phyloP scores from a whole-genome alignment of 805 yeast genomes.

The Sugiyamaella boreocaroliniensis region DNA sequence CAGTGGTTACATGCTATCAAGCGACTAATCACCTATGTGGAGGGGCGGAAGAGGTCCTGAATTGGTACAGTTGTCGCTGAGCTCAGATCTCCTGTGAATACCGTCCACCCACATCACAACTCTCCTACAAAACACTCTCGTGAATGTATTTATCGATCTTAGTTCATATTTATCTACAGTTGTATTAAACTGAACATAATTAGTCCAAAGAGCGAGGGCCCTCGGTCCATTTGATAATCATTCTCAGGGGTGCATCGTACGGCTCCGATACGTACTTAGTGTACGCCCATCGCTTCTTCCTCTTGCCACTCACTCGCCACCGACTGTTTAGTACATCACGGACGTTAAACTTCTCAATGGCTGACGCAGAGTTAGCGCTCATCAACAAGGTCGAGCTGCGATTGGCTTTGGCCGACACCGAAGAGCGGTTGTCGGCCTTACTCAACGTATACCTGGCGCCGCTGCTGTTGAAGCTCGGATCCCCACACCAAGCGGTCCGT shows the following conservation, averaged over 20 bases:
- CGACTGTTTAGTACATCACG: neutral
- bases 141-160: too few relatives aligned
- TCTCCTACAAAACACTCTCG: too few relatives aligned
- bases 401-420: slow-evolving; percentile 67
- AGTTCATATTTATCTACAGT: too few relatives aligned
- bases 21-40: slow-evolving; percentile 57
- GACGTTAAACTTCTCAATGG: slow-evolving; percentile 8
- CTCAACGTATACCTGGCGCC: slow-evolving; percentile 68
- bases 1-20: slow-evolving; percentile 72
- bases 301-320: neutral
- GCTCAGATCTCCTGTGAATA: neutral
- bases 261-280: neutral
- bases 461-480: slow-evolving; percentile 66
- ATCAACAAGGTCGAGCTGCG: slow-evolving; percentile 68
- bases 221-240: too few relatives aligned
- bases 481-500: slow-evolving; percentile 61
- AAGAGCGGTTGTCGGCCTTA: slow-evolving; percentile 54
- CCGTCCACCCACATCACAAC: too few relatives aligned
- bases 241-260: neutral
- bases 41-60: slow-evolving; percentile 17
- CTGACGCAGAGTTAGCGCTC: slow-evolving; percentile 23
- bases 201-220: too few relatives aligned
- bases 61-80: neutral
- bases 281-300: neutral
- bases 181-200: too few relatives aligned